Evolutionary conservation across 2,329 filamentous ascomycete genomes (phyloP), one percentile per base, ranked within the genome.

Genomic region (Dendryphion nanum): DNA sequence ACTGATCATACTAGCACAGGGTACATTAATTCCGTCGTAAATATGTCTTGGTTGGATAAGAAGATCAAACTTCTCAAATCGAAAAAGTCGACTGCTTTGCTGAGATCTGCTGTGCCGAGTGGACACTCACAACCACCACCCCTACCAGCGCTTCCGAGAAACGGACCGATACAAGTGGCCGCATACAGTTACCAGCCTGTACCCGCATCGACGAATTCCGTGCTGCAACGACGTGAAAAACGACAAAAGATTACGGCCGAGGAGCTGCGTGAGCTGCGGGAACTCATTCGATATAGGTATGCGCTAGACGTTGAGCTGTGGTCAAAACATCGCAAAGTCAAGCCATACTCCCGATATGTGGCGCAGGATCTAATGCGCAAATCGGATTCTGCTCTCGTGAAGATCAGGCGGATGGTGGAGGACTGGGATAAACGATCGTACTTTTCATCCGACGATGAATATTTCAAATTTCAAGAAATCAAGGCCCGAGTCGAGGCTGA

Each of bases 201-300:
- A n/a, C n/a, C n/a, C n/a, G n/a, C n/a, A n/a, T n/a, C n/a, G n/a
- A n/a, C n/a, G n/a, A n/a, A n/a, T n/a, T n/a, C n/a, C n/a, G n/a
- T n/a, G n/a, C n/a, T n/a, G n/a, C n/a, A 26, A n/a, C 23, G 8
- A 13, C 20, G 5, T 32, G 40, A 35, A 24, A 33, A 36, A 14
- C 26, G 30, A 3, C 44, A 44, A 26, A 40, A 38, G 17, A 20
- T 50, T 10, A 50, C 44, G 2, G 26, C 41, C 3, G 35, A 44
- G 28, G 39, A 45, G 10, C 24, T 52, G 3, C 41, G 43, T 12
- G 41, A 45, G 17, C 37, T 52, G 1, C 49, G 47, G 0, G 47
- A 48, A 14, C 37, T 45, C 17, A 50, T 52, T 12, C 40, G 45
- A 15, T 36, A 42, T n/a, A 35, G 43, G 3, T 52, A 52, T 21